phyloP scores from a whole-genome alignment of 352 stramenopile genomes.

The Thalassiosira oceanica region DNA sequence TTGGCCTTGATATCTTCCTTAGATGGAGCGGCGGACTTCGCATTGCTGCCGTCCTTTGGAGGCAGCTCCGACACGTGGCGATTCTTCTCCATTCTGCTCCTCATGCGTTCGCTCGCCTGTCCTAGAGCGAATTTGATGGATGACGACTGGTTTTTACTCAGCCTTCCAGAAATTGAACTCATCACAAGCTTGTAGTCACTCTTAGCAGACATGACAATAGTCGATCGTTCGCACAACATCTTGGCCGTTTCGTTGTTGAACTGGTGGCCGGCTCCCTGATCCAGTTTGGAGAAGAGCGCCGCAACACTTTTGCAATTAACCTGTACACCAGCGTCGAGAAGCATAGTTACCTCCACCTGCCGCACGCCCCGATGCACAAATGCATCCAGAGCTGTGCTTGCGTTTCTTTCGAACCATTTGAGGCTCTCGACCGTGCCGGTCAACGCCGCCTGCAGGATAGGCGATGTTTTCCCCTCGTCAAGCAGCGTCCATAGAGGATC shows the following conservation, averaged over 20 bases:
- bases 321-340: not conserved
- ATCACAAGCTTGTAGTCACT: conserved; percentile 24
- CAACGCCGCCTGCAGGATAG: not conserved
- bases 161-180: conserved; percentile 4
- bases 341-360: conserved; percentile 5
- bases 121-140: no score
- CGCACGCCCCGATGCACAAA: not conserved
- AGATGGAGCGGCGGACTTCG: not conserved
- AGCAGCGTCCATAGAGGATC: not conserved
- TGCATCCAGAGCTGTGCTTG: not conserved
- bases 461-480: not conserved
- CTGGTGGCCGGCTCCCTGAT: not conserved
- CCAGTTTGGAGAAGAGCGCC: not conserved
- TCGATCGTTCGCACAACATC: not conserved
- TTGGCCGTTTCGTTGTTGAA: conserved; percentile 9
- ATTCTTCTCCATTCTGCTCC: no score
- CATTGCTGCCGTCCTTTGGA: no score
- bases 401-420: not conserved
- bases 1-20: not conserved
- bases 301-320: not conserved
- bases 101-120: no score
- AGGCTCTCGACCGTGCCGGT: not conserved
- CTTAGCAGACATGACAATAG: conserved; percentile 9
- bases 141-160: no score
- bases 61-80: conserved; percentile 5